These are phyloP conservation scores for Xenosphaeropsis pyriputrescens DNA, from an alignment of 2,329 filamentous ascomycete species.

Conservation along the genomic window DNA sequence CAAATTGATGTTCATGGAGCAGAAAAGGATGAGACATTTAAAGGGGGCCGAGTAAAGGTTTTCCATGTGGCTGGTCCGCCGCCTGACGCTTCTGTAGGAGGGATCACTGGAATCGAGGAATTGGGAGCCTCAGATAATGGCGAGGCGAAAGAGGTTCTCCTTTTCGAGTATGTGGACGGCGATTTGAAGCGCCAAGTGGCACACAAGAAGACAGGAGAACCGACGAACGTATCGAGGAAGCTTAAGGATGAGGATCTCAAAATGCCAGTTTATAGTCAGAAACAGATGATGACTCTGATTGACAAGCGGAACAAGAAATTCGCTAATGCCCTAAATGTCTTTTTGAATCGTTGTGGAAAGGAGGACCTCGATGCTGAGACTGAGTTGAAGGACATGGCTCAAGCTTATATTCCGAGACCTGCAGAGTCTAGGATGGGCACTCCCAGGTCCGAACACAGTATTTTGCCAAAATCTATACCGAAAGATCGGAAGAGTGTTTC, in stretches of 20 bases:
- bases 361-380: slow-evolving; percentile 53
- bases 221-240: slow-evolving; percentile 50
- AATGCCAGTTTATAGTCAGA: slow-evolving; percentile 86
- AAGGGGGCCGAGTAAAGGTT: slow-evolving; percentile 35
- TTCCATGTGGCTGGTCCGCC: slow-evolving; percentile 32
- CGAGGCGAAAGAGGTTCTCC: slow-evolving; percentile 52
- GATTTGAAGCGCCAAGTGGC: slow-evolving; percentile 73
- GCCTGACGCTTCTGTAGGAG: slow-evolving; percentile 40
- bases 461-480: slow-evolving; percentile 59
- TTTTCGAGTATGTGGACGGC: slow-evolving; percentile 87
- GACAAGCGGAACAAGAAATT: slow-evolving; percentile 85
- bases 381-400: slow-evolving; percentile 40
- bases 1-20: slow-evolving; percentile 65
- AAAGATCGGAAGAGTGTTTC: slow-evolving; percentile 65
- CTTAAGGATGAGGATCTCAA: slow-evolving; percentile 68
- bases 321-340: slow-evolving; percentile 57
- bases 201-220: slow-evolving; percentile 58
- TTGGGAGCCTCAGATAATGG: slow-evolving; percentile 20
- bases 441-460: slow-evolving; percentile 21
- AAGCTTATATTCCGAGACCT: slow-evolving; percentile 46
- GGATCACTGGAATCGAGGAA: slow-evolving; percentile 32
- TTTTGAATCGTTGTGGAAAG: slow-evolving; percentile 58
- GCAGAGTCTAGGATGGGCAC: slow-evolving; percentile 25
- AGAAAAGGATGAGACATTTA: slow-evolving; percentile 48
- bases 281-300: slow-evolving; percentile 79